Conservation (phyloP, 192 early-diverging fungal genomes). For the Rhizophagus prolifer region DNA sequence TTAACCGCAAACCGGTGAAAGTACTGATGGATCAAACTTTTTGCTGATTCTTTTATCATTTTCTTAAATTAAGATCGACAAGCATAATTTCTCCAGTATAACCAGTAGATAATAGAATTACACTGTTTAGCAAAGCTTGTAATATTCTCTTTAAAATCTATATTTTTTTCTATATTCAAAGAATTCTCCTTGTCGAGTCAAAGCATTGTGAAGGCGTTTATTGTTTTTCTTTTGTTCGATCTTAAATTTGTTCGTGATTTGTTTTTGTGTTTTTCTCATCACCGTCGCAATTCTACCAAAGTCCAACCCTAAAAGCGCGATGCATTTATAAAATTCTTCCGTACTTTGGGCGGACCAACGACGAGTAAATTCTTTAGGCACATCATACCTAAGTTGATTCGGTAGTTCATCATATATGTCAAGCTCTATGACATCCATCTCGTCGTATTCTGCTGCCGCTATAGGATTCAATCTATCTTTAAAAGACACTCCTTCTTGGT, state of each 20-base stretch:
- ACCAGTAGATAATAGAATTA: too few relatives aligned
- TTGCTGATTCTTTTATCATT: too few relatives aligned
- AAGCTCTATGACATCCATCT: neutral
- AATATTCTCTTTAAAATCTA: neutral
- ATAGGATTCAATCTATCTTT: neutral
- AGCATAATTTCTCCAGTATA: too few relatives aligned
- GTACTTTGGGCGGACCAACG: neutral
- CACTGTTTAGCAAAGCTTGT: too few relatives aligned
- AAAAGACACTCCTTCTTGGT: neutral
- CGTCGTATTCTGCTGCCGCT: neutral
- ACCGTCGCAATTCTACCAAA: neutral
- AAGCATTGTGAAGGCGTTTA: neutral
- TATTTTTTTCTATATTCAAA: neutral
- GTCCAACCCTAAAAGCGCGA: neutral
- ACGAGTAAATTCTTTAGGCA: neutral
- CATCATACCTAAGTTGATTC: neutral
- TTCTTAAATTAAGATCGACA: too few relatives aligned
- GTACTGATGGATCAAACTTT: too few relatives aligned
- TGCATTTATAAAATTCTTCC: neutral
- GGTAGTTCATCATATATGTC: neutral
- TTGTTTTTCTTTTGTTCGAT: neutral
- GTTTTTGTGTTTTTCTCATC: neutral
- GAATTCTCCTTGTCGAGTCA: neutral
- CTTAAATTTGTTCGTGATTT: neutral
- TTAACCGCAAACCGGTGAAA: too few relatives aligned